Base-by-base conservation (phyloP, 352 stramenopile genomes). In the Hyphochytrium catenoides region DNA sequence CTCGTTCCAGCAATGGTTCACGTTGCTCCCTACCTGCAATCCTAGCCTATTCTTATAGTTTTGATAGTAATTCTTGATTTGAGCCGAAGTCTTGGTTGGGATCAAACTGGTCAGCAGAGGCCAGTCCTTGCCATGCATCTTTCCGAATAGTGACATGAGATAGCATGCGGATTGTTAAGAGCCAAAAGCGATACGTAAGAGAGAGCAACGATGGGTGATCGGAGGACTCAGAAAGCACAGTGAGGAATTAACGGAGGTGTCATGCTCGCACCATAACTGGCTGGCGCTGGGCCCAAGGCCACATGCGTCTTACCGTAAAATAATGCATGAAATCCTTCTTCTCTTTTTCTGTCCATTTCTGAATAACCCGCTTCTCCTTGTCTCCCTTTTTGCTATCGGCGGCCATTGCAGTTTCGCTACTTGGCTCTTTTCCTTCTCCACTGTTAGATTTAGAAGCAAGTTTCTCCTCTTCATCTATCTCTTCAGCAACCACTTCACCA, bases 61-160 rank as follows among this genome's bases (percentile, higher is more conserved):
- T 46, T 89, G 74, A 39, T 86, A 89, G 49, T 86, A 89, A 28
- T 87, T 89, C 44, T 89, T 89, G 46, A 89, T 84, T 43, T 87
- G 73, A 2, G 67, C 68, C 12, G 69, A 60, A 0, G 74, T 85
- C 45, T 89, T 89, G 18, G 67, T 78, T 9, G 70, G 72, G 32
- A 89, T 85, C 31, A 57, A 78, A 24, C 81, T 59, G 1, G 70
- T 79, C 4, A 89, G 56, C 21, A 62, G 74, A 7, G 65, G 34
- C 74, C 74, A 89, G 39, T 87, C 69, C 39, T 87, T 89, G 17
- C 74, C 74, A 34, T 74, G 57, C 56, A 77, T 63, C 59, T 69
- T n/a, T n/a, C n/a, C n/a, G n/a, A n/a, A n/a, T n/a, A n/a, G n/a
- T n/a, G n/a, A n/a, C n/a, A n/a, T n/a, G n/a, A n/a, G n/a, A n/a